Evolutionary conservation across 2,329 filamentous ascomycete species (phyloP), one percentile per base, ranked within the genome.

Genomic region (Cercospora berteroae): DNA sequence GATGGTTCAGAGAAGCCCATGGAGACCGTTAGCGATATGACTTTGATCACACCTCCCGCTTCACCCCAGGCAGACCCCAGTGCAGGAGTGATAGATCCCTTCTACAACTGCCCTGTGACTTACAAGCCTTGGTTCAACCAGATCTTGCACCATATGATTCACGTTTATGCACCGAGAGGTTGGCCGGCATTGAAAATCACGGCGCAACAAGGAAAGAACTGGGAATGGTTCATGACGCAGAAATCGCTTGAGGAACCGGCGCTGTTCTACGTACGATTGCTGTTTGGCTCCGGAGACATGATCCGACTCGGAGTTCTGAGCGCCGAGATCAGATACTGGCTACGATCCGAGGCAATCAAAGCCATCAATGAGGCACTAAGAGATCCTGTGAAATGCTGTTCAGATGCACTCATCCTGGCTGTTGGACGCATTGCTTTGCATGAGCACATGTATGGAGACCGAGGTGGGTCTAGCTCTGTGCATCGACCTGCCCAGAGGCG

Each of bases 391-490:
- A 68, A 71, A 10, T 68, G 65, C 29, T 69, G 66, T 56, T 73
- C 72, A 1, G 73, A 74, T 33, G 72, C 69, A 6, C 65, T 75
- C 16, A 75, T 75, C 20, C 67, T 77, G 3, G 76, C 75, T 1
- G 74, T 77, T 2, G 75, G 76, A 4, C 75, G 76, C 20, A 77
- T 78, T n/a, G 76, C 76, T 13, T 66, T 77, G 8, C 75, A 77
- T 61, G 76, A 78, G 61, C 71, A 72, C 42, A 73, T 78, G 72
- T 77, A 78, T 58, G 75, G 76, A n/a, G 73, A 77, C 68, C 69
- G 72, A 29, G 65, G 71, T 12, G 74, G 75, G 4, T 74, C 75
- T 2, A 73, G 72, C 31, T 59, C 66, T 3, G 71, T 77, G 9
- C 76, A 78, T 65, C 72, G 76, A 7, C 76, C 76, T 3, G 76